Evolutionary conservation across 169 alveolate genomes (phyloP).

Genomic region (Plasmodium vivax): DNA sequence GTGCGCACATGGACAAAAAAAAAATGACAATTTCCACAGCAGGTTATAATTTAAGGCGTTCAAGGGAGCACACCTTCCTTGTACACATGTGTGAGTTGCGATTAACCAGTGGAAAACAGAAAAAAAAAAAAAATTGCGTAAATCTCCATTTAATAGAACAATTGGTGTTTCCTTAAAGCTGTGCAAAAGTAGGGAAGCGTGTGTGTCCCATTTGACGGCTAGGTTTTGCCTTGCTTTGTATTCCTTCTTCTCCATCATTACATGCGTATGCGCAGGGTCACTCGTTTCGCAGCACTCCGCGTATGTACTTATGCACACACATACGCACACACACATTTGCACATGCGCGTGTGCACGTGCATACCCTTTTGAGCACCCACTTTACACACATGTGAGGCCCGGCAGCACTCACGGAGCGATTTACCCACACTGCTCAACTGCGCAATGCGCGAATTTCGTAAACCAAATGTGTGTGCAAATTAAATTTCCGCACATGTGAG

Average conservation of each 20-base stretch:
- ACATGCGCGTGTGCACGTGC: background rate
- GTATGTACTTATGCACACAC: background rate
- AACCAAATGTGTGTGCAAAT: conserved; percentile 22
- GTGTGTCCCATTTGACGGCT: background rate
- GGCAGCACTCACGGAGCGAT: background rate
- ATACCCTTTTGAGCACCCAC: background rate
- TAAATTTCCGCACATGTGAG: background rate
- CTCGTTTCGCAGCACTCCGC: background rate
- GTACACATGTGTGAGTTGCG: background rate
- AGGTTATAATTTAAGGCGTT: background rate
- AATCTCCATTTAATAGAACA: background rate
- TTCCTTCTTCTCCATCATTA: background rate
- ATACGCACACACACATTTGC: background rate
- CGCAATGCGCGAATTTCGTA: background rate
- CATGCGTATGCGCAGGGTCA: background rate
- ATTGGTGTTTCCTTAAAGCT: background rate
- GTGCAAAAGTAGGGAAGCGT: background rate
- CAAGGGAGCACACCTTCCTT: background rate
- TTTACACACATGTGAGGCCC: background rate
- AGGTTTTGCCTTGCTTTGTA: background rate
- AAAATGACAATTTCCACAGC: background rate
- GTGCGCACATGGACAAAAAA: background rate
- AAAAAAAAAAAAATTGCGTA: background rate
- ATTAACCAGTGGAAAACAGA: background rate
- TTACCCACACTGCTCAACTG: background rate